Percentiles rank a stretch among this genome's conserved stretches.
Evolutionary conservation across 129 eudicot genomes (phyloP).

Genomic region (Chrysanthemum seticuspe): DNA sequence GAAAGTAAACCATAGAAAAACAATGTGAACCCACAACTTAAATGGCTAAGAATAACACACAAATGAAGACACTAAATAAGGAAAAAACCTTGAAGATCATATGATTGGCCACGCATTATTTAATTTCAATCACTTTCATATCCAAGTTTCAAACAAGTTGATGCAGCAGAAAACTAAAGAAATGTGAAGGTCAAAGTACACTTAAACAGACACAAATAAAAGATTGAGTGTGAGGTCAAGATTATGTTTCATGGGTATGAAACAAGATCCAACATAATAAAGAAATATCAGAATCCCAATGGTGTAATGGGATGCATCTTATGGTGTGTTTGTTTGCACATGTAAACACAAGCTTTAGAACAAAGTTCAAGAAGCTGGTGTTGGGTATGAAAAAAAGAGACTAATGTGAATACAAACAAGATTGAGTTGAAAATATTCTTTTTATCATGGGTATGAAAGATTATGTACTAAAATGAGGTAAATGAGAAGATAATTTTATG

Average conservation of each 20-base stretch:
- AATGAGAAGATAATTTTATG: background rate
- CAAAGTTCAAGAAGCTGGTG: constrained; percentile 9
- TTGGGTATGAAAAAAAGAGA: constrained; percentile 4
- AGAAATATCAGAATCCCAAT: constrained; percentile 4
- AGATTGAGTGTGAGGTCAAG: constrained; percentile 11
- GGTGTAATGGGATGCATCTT: background rate
- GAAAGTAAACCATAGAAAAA: constrained; percentile 30
- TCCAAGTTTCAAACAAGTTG: constrained; percentile 15
- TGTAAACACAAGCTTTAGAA: constrained; percentile 17
- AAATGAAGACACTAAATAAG: constrained; percentile 19
- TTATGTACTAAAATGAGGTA: background rate
- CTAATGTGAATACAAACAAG: background rate
- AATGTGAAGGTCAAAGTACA: constrained; percentile 18
- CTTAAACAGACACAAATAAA: constrained; percentile 1
- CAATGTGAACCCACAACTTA: constrained; percentile 37
- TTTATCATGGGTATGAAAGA: background rate
- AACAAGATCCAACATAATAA: constrained; percentile 4
- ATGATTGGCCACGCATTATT: constrained; percentile 22
- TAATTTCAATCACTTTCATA: constrained; percentile 27
- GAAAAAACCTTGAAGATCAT: constrained; percentile 21
- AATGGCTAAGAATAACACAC: constrained; percentile 21
- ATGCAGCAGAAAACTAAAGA: background rate
- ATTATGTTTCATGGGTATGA: constrained; percentile 19
- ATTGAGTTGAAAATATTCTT: background rate
- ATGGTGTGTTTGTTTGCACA: constrained; percentile 8